Evolutionary conservation across 1,284 basidiomycete species (phyloP).

Genomic region (Vanrija sp.): DNA sequence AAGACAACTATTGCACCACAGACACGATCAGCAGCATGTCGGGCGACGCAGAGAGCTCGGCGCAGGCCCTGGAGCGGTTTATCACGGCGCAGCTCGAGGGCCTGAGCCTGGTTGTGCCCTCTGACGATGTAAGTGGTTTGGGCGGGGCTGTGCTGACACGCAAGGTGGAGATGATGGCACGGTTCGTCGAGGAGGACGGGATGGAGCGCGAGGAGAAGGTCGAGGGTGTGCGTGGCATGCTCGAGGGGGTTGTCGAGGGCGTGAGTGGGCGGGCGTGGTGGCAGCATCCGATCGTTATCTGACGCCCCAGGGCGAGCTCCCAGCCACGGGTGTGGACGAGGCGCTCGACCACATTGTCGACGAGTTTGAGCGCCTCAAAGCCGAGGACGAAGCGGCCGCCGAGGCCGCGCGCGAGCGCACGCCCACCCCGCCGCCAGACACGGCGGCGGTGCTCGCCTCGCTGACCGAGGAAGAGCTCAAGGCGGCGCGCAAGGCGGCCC

Average conservation of each 20-base stretch:
- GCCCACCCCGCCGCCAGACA: conserved; percentile 12
- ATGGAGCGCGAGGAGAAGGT: conserved; percentile 46
- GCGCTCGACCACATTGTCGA: conserved; percentile 31
- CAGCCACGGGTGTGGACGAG: conserved; percentile 26
- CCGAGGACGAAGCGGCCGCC: conserved; percentile 16
- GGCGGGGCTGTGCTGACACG: too few relatives aligned
- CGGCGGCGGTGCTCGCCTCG: conserved; percentile 27
- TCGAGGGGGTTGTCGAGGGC: conserved; percentile 44
- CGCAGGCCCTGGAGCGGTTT: conserved; percentile 40
- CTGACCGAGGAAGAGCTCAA: conserved; percentile 43
- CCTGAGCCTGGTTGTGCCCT: conserved; percentile 31
- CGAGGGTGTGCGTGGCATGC: conserved; percentile 47
- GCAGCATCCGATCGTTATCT: too few relatives aligned
- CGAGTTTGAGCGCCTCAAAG: conserved; percentile 31
- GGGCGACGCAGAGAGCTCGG: conserved; percentile 3
- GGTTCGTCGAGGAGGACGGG: conserved; percentile 48
- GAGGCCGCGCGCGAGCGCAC: conserved; percentile 6
- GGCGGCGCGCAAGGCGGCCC: conserved; percentile 33
- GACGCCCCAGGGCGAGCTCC: conserved; percentile 21
- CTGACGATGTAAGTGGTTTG: conserved; percentile 39
- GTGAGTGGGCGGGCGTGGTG: conserved; percentile 9
- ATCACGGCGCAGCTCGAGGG: conserved; percentile 31
- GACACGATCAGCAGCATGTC: neutral
- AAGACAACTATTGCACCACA: neutral
- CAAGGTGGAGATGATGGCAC: conserved; percentile 47